A percentile compares a stretch with the other conserved stretches of the same genome.
Conservation (phyloP, 2,329 filamentous ascomycete genomes). For the Pseudomassariella vexata region DNA sequence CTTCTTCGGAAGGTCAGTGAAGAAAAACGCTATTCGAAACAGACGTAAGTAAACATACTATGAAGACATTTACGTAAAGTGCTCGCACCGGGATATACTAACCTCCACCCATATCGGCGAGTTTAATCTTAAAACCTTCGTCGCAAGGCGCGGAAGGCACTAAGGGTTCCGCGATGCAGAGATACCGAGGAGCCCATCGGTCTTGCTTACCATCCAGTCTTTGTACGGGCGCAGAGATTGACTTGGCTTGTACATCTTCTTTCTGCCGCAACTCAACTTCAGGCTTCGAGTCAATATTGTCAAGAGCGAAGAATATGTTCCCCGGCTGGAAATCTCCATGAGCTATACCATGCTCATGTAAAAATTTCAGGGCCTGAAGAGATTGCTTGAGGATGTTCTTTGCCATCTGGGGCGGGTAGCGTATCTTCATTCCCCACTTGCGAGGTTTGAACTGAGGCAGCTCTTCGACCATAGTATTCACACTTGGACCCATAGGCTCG, state of each 20-base stretch:
- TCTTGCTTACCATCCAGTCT: slow-evolving; percentile 25
- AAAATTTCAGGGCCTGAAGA: slow-evolving; percentile 26
- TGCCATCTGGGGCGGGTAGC: slow-evolving; percentile 32
- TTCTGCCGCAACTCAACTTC: slow-evolving; percentile 18
- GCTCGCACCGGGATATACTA: slow-evolving; percentile 10
- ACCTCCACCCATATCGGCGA: slow-evolving; percentile 24
- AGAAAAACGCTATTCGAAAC: slow-evolving; percentile 17
- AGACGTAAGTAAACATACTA: slow-evolving; percentile 3
- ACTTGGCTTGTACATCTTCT: slow-evolving; percentile 14
- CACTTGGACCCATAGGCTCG: slow-evolving; percentile 24
- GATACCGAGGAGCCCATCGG: slow-evolving; percentile 21
- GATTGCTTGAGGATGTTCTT: slow-evolving; percentile 33
- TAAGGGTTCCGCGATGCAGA: slow-evolving; percentile 21
- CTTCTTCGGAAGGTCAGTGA: slow-evolving; percentile 17
- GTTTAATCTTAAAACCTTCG: slow-evolving; percentile 22
- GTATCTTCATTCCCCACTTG: slow-evolving; percentile 18
- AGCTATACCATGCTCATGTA: slow-evolving; percentile 32
- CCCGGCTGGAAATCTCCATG: slow-evolving; percentile 34
- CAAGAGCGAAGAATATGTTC: slow-evolving; percentile 29
- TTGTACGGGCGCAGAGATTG: slow-evolving; percentile 19
- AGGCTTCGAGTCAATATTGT: slow-evolving; percentile 18
- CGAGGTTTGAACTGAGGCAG: slow-evolving; percentile 24
- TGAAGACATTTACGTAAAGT: slow-evolving; percentile 1
- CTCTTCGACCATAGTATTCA: slow-evolving; percentile 29
- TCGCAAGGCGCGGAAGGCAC: slow-evolving; percentile 13